A percentile compares a stretch with the other conserved stretches of the same genome.
phyloP scores from a whole-genome alignment of 805 yeast species.

The Starmerella vaccinii region DNA sequence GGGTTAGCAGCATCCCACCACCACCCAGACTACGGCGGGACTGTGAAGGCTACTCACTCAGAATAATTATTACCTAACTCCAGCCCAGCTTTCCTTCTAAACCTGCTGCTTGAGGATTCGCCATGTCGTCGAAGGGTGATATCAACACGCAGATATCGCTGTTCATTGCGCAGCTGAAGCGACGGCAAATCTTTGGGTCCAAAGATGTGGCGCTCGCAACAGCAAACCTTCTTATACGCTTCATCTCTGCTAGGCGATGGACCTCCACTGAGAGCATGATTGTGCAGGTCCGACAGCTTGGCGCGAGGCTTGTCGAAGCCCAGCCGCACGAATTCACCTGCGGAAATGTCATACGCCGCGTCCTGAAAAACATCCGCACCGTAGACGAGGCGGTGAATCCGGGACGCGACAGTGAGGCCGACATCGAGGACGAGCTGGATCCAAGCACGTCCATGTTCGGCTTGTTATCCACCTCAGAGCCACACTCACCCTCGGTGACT shows the following conservation, averaged over 20 bases:
- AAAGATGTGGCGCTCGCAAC: constrained; percentile 76
- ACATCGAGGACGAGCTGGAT: constrained; percentile 18
- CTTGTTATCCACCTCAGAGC: constrained; percentile 43
- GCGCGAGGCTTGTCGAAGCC: constrained; percentile 54
- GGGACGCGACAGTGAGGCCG: constrained; percentile 9
- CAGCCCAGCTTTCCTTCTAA: not conserved
- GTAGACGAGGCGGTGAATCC: constrained; percentile 47
- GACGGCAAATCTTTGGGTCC: constrained; percentile 76
- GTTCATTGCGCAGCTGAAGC: constrained; percentile 44
- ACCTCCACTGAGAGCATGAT: constrained; percentile 62
- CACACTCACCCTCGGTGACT: not conserved
- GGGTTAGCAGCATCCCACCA: too few relatives aligned
- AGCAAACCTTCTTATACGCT: constrained; percentile 76
- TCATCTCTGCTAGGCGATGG: constrained; percentile 86
- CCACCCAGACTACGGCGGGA: too few relatives aligned
- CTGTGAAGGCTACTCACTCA: too few relatives aligned
- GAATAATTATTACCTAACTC: not conserved
- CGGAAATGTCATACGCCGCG: constrained; percentile 86
- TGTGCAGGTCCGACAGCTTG: constrained; percentile 59
- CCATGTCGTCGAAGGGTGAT: constrained; percentile 28
- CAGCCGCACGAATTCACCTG: constrained; percentile 82
- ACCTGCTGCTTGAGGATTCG: not conserved
- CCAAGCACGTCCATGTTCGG: constrained; percentile 61
- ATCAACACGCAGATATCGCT: constrained; percentile 28
- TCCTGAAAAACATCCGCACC: constrained; percentile 75